Percentiles rank a stretch among this genome's conserved stretches.
Conservation (phyloP, 2,329 filamentous ascomycete genomes). For the Trichothecium roseum region DNA sequence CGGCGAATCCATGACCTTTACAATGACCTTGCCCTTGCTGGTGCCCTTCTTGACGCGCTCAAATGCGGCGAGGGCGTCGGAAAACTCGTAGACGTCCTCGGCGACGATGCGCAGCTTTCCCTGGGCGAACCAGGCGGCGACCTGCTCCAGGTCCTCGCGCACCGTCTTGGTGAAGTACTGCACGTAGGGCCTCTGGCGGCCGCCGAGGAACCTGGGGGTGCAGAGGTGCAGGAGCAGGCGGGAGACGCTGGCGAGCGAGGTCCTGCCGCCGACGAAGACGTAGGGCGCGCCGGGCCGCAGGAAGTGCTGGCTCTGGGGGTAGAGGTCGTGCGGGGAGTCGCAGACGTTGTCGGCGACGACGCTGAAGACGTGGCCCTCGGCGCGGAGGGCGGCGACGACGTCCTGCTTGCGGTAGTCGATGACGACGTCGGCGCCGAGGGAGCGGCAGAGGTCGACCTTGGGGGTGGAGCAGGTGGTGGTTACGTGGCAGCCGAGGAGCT, state of each 20-base stretch:
- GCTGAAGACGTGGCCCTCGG: constrained; percentile 35
- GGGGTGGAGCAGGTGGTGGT: constrained; percentile 48
- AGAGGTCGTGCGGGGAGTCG: constrained; percentile 35
- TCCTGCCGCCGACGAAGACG: constrained; percentile 35
- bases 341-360: constrained; percentile 52
- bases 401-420: constrained; percentile 48
- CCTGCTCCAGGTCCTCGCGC: constrained; percentile 32
- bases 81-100: constrained; percentile 44
- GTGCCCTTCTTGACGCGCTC: constrained; percentile 47
- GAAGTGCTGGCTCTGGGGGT: constrained; percentile 39
- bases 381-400: constrained; percentile 33
- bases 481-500: constrained; percentile 49
- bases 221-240: constrained; percentile 15
- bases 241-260: constrained; percentile 14
- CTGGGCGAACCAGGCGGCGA: constrained; percentile 45
- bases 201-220: constrained; percentile 24
- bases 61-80: constrained; percentile 45
- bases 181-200: constrained; percentile 30
- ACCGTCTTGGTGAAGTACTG: constrained; percentile 28
- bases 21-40: constrained; percentile 51
- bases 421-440: constrained; percentile 53
- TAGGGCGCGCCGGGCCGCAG: constrained; percentile 36
- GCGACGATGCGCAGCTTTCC: constrained; percentile 46
- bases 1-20: constrained; percentile 7
- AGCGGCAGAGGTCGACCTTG: constrained; percentile 47